These are phyloP conservation scores for Arachis stenosperma DNA, from an alignment of 306 rosid species.

Conservation along the genomic window DNA sequence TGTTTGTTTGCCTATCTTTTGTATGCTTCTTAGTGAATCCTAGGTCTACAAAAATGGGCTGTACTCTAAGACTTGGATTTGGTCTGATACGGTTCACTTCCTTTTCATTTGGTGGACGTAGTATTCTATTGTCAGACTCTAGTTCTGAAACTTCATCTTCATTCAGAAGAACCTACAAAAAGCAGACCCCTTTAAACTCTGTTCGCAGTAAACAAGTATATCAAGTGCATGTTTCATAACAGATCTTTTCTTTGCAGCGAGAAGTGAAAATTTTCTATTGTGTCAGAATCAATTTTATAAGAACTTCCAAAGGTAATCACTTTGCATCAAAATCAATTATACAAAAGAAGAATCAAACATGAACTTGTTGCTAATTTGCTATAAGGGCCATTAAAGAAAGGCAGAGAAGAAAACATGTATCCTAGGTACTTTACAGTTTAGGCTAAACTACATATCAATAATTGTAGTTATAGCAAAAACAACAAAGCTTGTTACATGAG, in stretches of 20 bases:
- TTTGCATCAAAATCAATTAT: too few species aligned
- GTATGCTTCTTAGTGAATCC: conserved; percentile 56
- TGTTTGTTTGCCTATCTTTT: conserved; percentile 59
- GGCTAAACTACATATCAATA: conserved; percentile 4
- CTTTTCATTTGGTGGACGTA: conserved; percentile 70
- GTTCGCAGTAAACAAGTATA: conserved; percentile 28
- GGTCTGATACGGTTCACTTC: conserved; percentile 86
- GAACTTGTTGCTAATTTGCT: too few species aligned
- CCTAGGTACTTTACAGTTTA: conserved; percentile 15
- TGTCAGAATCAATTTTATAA: too few species aligned
- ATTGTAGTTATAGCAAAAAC: conserved; percentile 1
- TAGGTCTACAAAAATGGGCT: conserved; percentile 75
- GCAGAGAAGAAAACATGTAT: conserved; percentile 3
- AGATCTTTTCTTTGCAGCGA: too few species aligned
- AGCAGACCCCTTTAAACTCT: neutral
- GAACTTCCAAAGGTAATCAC: too few species aligned
- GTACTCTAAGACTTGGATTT: conserved; percentile 71
- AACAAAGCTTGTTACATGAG: neutral
- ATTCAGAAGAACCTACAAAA: conserved; percentile 82
- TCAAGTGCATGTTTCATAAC: neutral
- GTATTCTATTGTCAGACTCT: conserved; percentile 63
- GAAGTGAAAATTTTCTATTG: too few species aligned
- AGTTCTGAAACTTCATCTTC: conserved; percentile 71
- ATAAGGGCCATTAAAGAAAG: conserved; percentile 30
- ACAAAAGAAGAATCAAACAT: too few species aligned